Percentiles rank a stretch among this genome's conserved stretches.
phyloP scores from a whole-genome alignment of 345 rosid genomes.

The Isatis tinctoria region DNA sequence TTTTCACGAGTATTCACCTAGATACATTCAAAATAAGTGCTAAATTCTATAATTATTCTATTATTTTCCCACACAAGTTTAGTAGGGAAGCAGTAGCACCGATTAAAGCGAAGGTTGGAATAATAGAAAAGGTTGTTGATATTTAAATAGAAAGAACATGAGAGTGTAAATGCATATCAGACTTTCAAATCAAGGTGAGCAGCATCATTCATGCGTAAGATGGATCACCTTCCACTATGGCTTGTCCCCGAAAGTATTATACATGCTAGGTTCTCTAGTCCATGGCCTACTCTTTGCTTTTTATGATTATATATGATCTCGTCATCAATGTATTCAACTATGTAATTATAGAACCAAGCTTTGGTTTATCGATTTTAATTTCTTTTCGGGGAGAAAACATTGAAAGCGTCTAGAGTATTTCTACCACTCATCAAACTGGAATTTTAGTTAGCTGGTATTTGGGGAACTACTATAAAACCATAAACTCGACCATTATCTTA shows the following conservation, averaged over 20 bases:
- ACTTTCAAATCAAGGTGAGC: slow-evolving; percentile 28
- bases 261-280: slow-evolving; percentile 22
- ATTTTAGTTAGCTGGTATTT: neutral
- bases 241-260: slow-evolving; percentile 33
- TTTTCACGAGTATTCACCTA: neutral
- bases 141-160: neutral
- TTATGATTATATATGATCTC: slow-evolving; percentile 20
- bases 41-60: neutral
- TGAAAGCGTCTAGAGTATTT: neutral
- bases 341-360: neutral
- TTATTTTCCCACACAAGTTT: neutral
- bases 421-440: neutral
- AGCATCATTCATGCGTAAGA: slow-evolving; percentile 23
- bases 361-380: too few relatives aligned
- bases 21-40: neutral
- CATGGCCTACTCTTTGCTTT: slow-evolving; percentile 24
- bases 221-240: slow-evolving; percentile 33
- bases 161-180: slow-evolving; percentile 11
- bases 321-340: slow-evolving; percentile 21
- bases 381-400: neutral
- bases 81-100: neutral
- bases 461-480: neutral
- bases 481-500: neutral
- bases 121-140: neutral
- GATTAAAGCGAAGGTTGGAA: slow-evolving; percentile 1